Base-by-base conservation (phyloP, 768 basidiomycete species). In the Pluteus cervinus region DNA sequence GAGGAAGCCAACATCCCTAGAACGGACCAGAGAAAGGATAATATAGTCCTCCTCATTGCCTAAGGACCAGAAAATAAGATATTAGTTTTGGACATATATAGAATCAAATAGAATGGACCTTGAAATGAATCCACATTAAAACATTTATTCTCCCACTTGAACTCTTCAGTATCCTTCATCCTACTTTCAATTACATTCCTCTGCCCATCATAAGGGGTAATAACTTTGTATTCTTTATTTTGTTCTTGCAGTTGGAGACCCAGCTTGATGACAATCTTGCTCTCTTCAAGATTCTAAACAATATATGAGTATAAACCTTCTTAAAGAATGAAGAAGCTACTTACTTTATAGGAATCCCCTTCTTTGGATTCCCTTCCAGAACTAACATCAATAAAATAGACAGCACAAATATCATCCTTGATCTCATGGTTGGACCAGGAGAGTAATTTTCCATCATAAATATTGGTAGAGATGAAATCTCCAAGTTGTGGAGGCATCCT, bases 111-210 rank as follows among this genome's bases (percentile, higher is more conserved):
- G 42, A 36, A 23, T 7, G 11, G 42, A 83, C 86, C 86, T 76
- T 88, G 86, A 44, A 88, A 88, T 7, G 85, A 81, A 54, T 89
- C 86, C 41, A 89, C 82, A 72, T 83, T 88, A 56, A 86, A 89
- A 49, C 79, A 81, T 39, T 72, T 87, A 47, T 89, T 72, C 23
- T 67, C 60, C 81, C 81, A 86, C 2, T 61, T 40, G 1, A 90
- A 56, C 0, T 63, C 68, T 36, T 65, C 57, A 33, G 44, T 53
- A 1, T 51, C 42, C 43, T 77, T 70, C 50, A 91, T 68, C 12
- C 53, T 52, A 4, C 61, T 51, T 55, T 88, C 82, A 53, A 90
- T 69, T 3, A 56, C 36, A 33, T 53, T 67, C 9, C 82, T 67
- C 53, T 91, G 87, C 5, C 67, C 75, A 55, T 84, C 84, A 68